Percentiles rank a stretch among this genome's conserved stretches.
Conservation (phyloP, 192 early-diverging fungal species). For the Coemansia guatemalensis region DNA sequence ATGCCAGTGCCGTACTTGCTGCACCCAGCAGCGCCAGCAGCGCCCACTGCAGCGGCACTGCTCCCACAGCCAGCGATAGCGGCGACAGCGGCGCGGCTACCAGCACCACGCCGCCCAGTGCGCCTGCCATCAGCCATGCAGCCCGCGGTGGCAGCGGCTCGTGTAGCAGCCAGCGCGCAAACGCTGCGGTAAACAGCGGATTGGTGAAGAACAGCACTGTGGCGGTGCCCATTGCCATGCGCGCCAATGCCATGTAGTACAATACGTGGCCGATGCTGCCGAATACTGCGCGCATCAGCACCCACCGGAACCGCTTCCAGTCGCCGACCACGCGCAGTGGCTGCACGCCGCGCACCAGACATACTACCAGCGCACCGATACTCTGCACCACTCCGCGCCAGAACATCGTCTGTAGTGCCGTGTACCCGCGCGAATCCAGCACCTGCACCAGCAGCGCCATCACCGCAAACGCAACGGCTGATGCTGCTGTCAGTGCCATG, state of each 20-base stretch:
- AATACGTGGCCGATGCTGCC: constrained; percentile 25
- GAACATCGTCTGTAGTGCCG: constrained; percentile 34
- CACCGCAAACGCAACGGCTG: constrained; percentile 24
- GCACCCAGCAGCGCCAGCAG: constrained; percentile 27
- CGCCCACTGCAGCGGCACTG: constrained; percentile 5
- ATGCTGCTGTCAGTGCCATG: constrained; percentile 16
- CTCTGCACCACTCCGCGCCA: constrained; percentile 29
- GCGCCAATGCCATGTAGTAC: constrained; percentile 17
- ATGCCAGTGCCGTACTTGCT: constrained; percentile 12
- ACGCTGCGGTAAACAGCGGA: constrained; percentile 25
- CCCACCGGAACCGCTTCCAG: constrained; percentile 25
- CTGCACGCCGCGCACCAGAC: constrained; percentile 1
- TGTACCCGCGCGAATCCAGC: constrained; percentile 9
- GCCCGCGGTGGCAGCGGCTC: constrained; percentile 8
- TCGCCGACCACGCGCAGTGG: constrained; percentile 8
- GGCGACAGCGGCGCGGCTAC: constrained; percentile 9
- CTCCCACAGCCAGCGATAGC: background rate
- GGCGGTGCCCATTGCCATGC: constrained; percentile 26
- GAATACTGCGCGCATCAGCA: constrained; percentile 26
- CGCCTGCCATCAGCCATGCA: background rate
- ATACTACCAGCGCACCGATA: background rate
- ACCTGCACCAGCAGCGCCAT: constrained; percentile 27
- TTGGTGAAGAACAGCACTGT: constrained; percentile 38
- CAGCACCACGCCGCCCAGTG: constrained; percentile 18
- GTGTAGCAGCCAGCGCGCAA: constrained; percentile 17